Conservation (phyloP, 2,329 filamentous ascomycete species). For the Chaetothyriales sp. region DNA sequence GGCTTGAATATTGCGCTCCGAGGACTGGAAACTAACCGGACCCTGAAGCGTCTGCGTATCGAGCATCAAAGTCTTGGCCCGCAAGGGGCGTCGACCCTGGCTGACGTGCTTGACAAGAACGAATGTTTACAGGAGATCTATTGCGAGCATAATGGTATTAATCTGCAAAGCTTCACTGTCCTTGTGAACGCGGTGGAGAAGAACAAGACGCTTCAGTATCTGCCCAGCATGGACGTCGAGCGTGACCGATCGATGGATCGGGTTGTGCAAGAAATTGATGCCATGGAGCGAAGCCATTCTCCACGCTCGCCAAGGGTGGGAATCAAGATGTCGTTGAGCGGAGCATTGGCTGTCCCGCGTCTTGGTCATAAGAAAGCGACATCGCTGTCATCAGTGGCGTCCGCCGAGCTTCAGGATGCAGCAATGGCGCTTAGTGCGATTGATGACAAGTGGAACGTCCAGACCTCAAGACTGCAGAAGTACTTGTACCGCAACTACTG, state of each 20-base stretch:
- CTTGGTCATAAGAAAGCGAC: constrained; percentile 10
- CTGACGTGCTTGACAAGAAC: constrained; percentile 53
- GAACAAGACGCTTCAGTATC: constrained; percentile 46
- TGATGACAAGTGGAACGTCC: constrained; percentile 31
- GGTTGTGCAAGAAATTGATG: constrained; percentile 41
- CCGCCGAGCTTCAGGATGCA: constrained; percentile 25
- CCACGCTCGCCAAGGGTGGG: constrained; percentile 26
- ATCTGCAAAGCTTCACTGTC: constrained; percentile 46
- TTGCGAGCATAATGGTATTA: constrained; percentile 55
- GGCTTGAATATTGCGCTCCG: constrained; percentile 51
- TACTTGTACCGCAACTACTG: constrained; percentile 34
- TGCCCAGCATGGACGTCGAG: constrained; percentile 49
- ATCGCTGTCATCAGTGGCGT: constrained; percentile 7
- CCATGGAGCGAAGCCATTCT: constrained; percentile 23
- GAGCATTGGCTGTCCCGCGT: constrained; percentile 23
- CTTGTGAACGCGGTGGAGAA: constrained; percentile 52
- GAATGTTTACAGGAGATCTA: constrained; percentile 47
- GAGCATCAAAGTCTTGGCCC: constrained; percentile 54
- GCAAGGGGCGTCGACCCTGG: constrained; percentile 53
- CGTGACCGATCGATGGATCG: constrained; percentile 45
- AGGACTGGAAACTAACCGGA: constrained; percentile 48
- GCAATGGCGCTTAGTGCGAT: constrained; percentile 27
- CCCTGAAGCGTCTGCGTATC: constrained; percentile 47
- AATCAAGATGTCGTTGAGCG: constrained; percentile 31
- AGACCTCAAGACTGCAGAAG: constrained; percentile 27